These are phyloP conservation scores for Peniophora sp. DNA, from an alignment of 1,284 basidiomycete genomes.

Conservation along the genomic window DNA sequence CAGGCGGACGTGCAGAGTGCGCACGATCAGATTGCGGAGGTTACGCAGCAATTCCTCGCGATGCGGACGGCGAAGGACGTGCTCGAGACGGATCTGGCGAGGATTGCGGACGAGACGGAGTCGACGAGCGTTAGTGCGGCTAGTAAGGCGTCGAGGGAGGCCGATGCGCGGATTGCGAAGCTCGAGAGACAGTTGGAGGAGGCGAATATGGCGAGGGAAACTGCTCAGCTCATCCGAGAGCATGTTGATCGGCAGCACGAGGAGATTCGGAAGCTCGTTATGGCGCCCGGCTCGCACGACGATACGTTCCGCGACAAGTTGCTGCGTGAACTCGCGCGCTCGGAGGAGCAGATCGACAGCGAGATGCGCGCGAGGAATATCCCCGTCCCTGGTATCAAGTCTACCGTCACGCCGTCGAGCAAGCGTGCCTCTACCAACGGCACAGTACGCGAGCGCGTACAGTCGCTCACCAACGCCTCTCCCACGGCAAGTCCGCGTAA, in stretches of 20 bases:
- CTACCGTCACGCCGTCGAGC: constrained; percentile 39
- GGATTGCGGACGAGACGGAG: constrained; percentile 54
- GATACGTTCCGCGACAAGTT: constrained; percentile 58
- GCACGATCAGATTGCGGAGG: constrained; percentile 44
- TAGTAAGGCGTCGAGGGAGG: constrained; percentile 52
- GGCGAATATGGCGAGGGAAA: constrained; percentile 39
- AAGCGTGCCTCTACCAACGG: constrained; percentile 32
- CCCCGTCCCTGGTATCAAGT: constrained; percentile 15
- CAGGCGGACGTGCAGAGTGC: constrained; percentile 51
- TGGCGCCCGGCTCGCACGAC: constrained; percentile 50
- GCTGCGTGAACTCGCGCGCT: constrained; percentile 59
- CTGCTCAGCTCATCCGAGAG: constrained; percentile 49
- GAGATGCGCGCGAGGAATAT: constrained; percentile 11
- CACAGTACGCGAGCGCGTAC: constrained; percentile 24
- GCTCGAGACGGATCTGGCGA: constrained; percentile 62
- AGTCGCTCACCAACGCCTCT: constrained; percentile 23
- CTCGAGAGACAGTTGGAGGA: constrained; percentile 61
- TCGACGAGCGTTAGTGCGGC: constrained; percentile 43
- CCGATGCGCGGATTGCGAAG: constrained; percentile 56
- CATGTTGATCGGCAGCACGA: constrained; percentile 62
- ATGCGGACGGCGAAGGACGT: constrained; percentile 59
- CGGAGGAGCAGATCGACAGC: constrained; percentile 53
- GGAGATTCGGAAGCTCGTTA: constrained; percentile 60
- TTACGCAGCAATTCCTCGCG: constrained; percentile 40
- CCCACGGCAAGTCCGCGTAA: constrained; percentile 24